These are phyloP conservation scores for Ogataea glucozyma DNA, from an alignment of 805 yeast genomes.

Conservation along the genomic window DNA sequence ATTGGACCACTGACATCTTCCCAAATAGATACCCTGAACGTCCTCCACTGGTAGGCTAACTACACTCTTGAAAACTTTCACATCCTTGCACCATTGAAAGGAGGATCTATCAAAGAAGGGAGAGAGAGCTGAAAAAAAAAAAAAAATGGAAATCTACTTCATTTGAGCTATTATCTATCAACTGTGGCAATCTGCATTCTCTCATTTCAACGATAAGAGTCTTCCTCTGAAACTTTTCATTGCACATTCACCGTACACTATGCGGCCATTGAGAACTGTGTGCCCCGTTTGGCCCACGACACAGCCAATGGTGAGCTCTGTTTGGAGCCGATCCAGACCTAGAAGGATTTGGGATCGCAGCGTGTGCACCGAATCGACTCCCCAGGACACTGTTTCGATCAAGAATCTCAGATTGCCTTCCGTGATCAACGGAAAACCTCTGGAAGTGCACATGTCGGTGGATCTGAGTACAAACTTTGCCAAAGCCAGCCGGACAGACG, in stretches of 20 bases:
- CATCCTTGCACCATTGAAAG: too few relatives aligned
- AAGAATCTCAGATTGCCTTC: slow-evolving; percentile 43
- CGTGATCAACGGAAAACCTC: slow-evolving; percentile 11
- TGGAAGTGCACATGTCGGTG: slow-evolving; percentile 40
- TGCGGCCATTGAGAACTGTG: neutral
- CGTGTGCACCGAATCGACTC: neutral
- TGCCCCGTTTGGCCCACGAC: neutral
- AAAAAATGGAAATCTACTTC: too few relatives aligned
- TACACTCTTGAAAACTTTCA: too few relatives aligned
- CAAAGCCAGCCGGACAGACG: slow-evolving; percentile 78
- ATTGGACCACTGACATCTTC: too few relatives aligned
- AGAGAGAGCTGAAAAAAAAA: too few relatives aligned
- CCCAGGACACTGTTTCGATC: slow-evolving; percentile 47
- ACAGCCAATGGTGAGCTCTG: neutral
- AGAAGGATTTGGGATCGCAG: neutral
- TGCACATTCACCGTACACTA: neutral
- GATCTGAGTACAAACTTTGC: slow-evolving; percentile 65
- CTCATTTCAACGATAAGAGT: too few relatives aligned
- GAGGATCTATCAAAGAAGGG: too few relatives aligned
- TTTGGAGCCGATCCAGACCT: neutral
- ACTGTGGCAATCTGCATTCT: too few relatives aligned
- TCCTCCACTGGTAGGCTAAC: too few relatives aligned
- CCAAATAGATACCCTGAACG: too few relatives aligned
- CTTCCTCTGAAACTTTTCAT: too few relatives aligned
- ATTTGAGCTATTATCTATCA: too few relatives aligned